Evolutionary conservation across 192 early-diverging fungal species (phyloP).

Genomic region (Dispira simplex): DNA sequence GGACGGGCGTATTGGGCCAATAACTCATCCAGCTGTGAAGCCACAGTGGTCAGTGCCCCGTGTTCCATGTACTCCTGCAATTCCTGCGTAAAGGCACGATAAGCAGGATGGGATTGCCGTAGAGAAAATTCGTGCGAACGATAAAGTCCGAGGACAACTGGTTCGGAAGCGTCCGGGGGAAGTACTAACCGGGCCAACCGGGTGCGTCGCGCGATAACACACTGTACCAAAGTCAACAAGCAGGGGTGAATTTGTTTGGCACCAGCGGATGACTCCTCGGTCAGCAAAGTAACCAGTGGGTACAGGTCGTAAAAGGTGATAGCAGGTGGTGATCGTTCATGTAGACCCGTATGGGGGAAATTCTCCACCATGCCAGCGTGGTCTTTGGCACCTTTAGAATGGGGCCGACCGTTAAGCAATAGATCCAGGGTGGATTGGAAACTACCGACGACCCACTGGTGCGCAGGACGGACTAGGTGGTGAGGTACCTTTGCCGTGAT

Average conservation of each 20-base stretch:
- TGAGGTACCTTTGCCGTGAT: not conserved
- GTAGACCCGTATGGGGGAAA: not conserved
- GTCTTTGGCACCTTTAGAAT: not conserved
- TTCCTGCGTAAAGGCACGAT: not conserved
- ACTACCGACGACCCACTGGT: not conserved
- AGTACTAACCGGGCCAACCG: not conserved
- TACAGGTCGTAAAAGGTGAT: not conserved
- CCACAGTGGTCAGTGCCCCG: not conserved
- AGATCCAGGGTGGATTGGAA: not conserved
- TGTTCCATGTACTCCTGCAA: not conserved
- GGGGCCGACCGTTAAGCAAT: not conserved
- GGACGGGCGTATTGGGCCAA: not conserved
- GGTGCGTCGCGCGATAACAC: not conserved
- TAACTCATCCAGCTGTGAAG: not conserved
- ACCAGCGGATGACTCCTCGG: not conserved
- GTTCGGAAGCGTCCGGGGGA: slow-evolving; percentile 1
- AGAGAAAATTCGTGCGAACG: not conserved
- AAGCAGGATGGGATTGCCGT: not conserved
- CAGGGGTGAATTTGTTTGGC: not conserved
- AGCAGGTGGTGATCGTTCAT: not conserved
- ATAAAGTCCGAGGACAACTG: not conserved
- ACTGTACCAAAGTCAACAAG: not conserved
- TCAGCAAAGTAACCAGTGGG: not conserved
- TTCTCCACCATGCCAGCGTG: not conserved
- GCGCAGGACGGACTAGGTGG: not conserved